Base-by-base conservation (phyloP, 108 stramenopile species). In the Mediolabrus comicus region DNA sequence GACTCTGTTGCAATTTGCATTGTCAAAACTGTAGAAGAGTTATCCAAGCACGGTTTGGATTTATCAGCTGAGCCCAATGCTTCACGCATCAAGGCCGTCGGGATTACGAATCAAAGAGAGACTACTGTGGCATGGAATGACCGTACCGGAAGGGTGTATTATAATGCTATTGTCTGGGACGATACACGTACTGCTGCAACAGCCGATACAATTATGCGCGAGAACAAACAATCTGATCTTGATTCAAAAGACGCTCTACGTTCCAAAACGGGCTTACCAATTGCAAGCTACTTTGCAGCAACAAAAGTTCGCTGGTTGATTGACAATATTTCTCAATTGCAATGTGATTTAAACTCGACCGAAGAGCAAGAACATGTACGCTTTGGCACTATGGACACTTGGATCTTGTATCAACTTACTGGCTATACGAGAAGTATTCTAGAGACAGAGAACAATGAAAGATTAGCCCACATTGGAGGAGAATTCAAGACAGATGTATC, bases 91-190 rank as follows among this genome's bases (percentile, higher is more conserved):
- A 71, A 77, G 39, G 88, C 94, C 30, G 83, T 98, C 57, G 99
- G 99, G 49, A 97, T 99, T 57, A 98, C 99, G 11, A 99, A 99
- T 83, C 98, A 99, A 77, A 81, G 99, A 4, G 99, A 99, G 80
- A 98, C 98, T 29, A 98, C 97, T 7, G 62, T 99, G 27, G 90
- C 95, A 14, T 99, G 97, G 97, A 85, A 96, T 79, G 72, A 75
- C 26, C 55, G 49, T 8, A 98, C 98, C n/a, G 99, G 99, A 0
- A 64, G 71, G 59, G 90, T 97, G 8, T 92, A 96, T 59, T 87
- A 97, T 82, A 95, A 95, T 66, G 97, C 97, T 31, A 96, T 99
- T 69, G 97, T 98, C 1, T 99, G 99, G 99, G 96, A 98, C 62
- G 98, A 98, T 66, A 78, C 86, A 4, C 86, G 99, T 10, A 97